phyloP scores from a whole-genome alignment of 345 rosid species.

The Alliaria petiolata region DNA sequence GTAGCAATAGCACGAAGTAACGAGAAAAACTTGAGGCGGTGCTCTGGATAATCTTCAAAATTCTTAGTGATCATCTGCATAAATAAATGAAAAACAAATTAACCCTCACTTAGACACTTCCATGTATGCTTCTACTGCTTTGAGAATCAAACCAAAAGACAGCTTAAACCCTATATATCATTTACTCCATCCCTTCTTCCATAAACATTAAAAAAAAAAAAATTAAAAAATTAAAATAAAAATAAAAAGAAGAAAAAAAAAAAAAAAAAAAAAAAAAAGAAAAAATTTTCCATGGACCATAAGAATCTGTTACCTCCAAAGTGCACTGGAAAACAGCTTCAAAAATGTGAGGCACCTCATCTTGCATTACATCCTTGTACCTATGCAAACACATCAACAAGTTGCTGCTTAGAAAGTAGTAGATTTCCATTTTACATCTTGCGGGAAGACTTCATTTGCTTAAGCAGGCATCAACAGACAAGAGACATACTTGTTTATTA shows the following conservation, averaged over 20 bases:
- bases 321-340: slow-evolving; percentile 99
- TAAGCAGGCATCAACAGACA: not conserved
- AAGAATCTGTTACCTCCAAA: slow-evolving; percentile 59
- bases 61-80: slow-evolving; percentile 96
- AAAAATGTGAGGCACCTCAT: slow-evolving; percentile 90
- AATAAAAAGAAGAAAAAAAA: too few relatives aligned
- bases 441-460: slow-evolving; percentile 46
- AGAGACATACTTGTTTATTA: slow-evolving; percentile 79
- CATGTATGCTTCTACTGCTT: not conserved
- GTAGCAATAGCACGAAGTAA: slow-evolving; percentile 97
- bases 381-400: slow-evolving; percentile 37
- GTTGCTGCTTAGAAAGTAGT: not conserved
- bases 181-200: not conserved
- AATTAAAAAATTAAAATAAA: too few relatives aligned
- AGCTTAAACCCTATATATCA: not conserved
- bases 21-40: slow-evolving; percentile 96
- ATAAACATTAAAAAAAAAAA: not conserved
- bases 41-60: slow-evolving; percentile 99
- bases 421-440: not conserved
- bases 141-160: not conserved
- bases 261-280: too few relatives aligned
- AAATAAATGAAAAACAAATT: not conserved
- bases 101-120: not conserved
- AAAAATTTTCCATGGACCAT: not conserved
- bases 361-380: slow-evolving; percentile 83